These are phyloP conservation scores for Yamadazyma nakazawae DNA, from an alignment of 805 yeast genomes.

Conservation along the genomic window DNA sequence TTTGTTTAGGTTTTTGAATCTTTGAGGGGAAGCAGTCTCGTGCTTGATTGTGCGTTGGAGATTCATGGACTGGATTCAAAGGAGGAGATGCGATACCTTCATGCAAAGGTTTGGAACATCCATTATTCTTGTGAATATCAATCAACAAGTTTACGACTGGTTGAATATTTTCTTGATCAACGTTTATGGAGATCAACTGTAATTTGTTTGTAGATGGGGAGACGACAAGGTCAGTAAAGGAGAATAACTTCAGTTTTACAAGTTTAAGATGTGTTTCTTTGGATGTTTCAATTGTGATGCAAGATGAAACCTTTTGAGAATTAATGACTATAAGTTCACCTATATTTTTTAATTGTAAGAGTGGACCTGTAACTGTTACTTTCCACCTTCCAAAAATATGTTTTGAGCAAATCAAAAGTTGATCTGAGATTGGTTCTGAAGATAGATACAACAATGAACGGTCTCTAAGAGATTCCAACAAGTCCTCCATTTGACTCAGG, in stretches of 20 bases:
- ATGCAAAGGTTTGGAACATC: neutral
- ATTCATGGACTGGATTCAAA: neutral
- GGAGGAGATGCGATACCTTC: neutral
- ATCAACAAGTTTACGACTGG: neutral
- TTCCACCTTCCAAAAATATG: constrained; percentile 1
- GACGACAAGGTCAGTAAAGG: neutral
- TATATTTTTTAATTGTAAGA: neutral
- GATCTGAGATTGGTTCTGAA: neutral
- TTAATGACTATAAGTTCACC: neutral
- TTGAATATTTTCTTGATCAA: neutral
- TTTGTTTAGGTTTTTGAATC: neutral
- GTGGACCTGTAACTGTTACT: neutral
- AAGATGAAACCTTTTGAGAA: neutral
- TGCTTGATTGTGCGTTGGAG: neutral
- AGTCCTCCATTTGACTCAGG: neutral
- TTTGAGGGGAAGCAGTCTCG: neutral
- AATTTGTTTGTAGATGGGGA: neutral
- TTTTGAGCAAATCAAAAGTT: neutral
- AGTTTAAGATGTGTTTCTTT: neutral
- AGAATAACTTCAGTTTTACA: neutral
- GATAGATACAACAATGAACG: neutral
- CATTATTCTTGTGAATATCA: neutral
- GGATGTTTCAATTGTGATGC: neutral
- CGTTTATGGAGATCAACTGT: neutral
- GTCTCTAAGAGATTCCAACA: neutral